These are phyloP conservation scores for Citrus glauca DNA, from an alignment of 345 rosid genomes.

Conservation along the genomic window DNA sequence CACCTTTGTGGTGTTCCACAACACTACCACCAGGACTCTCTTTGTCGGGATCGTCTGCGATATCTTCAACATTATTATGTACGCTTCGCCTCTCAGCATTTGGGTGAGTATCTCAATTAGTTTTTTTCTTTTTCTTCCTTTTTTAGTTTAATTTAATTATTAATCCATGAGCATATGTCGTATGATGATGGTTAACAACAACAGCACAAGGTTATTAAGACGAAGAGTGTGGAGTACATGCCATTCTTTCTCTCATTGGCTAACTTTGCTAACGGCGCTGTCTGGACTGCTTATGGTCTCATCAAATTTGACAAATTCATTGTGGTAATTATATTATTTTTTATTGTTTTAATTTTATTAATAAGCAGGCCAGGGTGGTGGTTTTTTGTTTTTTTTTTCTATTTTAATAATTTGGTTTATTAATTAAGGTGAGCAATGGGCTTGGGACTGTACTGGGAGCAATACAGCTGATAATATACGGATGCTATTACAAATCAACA, in stretches of 20 bases:
- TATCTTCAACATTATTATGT: constrained; percentile 40
- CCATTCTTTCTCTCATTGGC: constrained; percentile 42
- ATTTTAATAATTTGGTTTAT: no score
- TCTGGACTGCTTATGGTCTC: constrained; percentile 40
- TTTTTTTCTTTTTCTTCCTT: no score
- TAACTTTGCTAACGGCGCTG: constrained; percentile 26
- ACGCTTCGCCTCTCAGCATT: constrained; percentile 27
- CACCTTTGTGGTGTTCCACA: constrained; percentile 16
- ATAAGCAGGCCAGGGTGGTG: no score
- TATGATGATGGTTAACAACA: not conserved
- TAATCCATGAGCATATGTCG: no score
- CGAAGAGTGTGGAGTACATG: constrained; percentile 54
- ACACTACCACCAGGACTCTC: constrained; percentile 6
- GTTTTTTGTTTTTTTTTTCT: not conserved
- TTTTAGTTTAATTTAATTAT: no score
- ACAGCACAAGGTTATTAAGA: constrained; percentile 39
- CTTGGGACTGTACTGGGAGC: constrained; percentile 28
- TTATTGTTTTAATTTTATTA: no score
- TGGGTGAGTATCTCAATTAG: not conserved
- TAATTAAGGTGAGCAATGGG: constrained; percentile 38
- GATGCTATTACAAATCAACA: constrained; percentile 15
- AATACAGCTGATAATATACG: constrained; percentile 29
- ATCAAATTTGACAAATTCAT: constrained; percentile 36
- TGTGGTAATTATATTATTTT: constrained; percentile 21
- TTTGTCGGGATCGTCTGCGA: constrained; percentile 28